Base-by-base conservation (phyloP, 306 rosid species). In the Glycyrrhiza uralensis region DNA sequence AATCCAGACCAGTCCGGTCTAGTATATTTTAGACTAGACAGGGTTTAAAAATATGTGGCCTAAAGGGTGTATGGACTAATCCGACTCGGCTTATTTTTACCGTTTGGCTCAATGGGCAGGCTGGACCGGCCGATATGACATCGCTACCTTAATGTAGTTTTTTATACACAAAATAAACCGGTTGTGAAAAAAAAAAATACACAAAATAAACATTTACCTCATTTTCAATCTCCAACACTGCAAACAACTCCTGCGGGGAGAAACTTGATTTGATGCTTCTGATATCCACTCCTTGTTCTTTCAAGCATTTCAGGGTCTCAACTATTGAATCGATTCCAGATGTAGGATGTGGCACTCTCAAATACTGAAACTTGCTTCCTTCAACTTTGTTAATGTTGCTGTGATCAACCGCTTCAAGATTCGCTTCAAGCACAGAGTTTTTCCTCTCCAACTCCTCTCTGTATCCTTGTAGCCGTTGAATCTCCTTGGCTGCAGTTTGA, bases 301-400 rank as follows among this genome's bases (percentile, higher is more conserved):
- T 83, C 83, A 89, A 82, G 68, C 74, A 72, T 51, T 80, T 80
- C 1, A 92, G 89, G 36, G 47, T 71, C 80, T 82, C 87, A 62
- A 87, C 4, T 81, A 89, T 66, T 2, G 88, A 89, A 69, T 86
- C 86, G 19, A 84, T 55, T 63, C 87, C 87, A 24, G 83, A 86
- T 6, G 76, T 41, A 12, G 91, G 84, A 69, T 83, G 28, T 10
- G 76, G 36, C 38, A 83, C 62, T 70, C 66, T 82, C 13, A 89
- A 51, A 52, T 39, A 54, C 23, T 69, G 71, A 26, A 82, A 44
- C 56, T 42, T 78, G 1, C 29, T 73, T 72, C 69, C 63, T 2
- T 26, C 45, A 14, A n/a, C 20, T 19, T 20, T 4, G 20, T n/a
- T n/a, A n/a, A n/a, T n/a, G n/a, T 26, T 52, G 5, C 57, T 47